Evolutionary conservation across 2,329 filamentous ascomycete species (phyloP).

Genomic region (Colletotrichum cuscutae): DNA sequence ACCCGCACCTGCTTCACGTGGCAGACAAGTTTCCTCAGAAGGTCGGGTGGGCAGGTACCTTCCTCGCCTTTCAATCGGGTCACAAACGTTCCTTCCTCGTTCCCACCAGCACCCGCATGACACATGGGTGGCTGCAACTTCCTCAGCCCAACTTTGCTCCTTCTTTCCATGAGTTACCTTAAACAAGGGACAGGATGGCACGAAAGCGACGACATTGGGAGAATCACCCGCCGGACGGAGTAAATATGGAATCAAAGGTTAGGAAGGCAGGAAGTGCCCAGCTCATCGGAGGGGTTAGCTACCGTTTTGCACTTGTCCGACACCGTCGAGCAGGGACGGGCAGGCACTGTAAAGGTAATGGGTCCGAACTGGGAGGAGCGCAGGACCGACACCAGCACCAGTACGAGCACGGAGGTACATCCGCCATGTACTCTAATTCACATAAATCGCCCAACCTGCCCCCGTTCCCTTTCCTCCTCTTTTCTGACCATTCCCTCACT

Average conservation of each 20-base stretch:
- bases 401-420: background rate
- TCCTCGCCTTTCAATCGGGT: background rate
- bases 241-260: background rate
- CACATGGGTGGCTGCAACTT: background rate
- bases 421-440: slow-evolving; percentile 26
- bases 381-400: background rate
- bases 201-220: background rate
- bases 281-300: background rate
- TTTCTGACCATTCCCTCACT: slow-evolving; percentile 20
- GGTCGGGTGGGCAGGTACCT: background rate
- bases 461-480: slow-evolving; percentile 26
- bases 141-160: background rate
- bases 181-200: background rate
- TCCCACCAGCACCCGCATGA: background rate
- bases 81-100: background rate
- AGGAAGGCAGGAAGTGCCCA: background rate
- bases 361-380: background rate
- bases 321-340: slow-evolving; percentile 6
- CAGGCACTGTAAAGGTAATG: slow-evolving; percentile 22
- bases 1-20: background rate
- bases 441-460: slow-evolving; percentile 34
- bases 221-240: background rate
- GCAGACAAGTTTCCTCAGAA: background rate
- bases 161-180: background rate
- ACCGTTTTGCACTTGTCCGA: background rate